A percentile compares a stretch with the other conserved stretches of the same genome.
These are phyloP conservation scores for Davidsoniella neocaledoniae DNA, from an alignment of 2,329 filamentous ascomycete species.

Conservation along the genomic window DNA sequence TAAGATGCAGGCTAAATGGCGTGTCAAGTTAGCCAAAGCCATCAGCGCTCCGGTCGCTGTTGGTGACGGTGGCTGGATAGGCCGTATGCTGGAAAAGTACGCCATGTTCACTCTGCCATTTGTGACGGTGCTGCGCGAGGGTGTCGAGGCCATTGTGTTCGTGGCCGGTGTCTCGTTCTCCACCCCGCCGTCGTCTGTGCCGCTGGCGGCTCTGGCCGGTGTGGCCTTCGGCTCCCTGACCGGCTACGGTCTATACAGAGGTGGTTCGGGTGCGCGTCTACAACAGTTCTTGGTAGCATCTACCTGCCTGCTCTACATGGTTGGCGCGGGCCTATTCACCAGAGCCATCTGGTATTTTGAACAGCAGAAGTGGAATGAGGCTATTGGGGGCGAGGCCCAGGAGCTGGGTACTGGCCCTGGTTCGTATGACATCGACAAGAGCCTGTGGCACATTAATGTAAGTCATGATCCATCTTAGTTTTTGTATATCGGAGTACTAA, in stretches of 20 bases:
- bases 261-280: constrained; percentile 26
- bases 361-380: constrained; percentile 48
- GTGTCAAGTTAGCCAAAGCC: constrained; percentile 59
- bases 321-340: constrained; percentile 69
- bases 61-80: constrained; percentile 35
- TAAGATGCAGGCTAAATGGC: constrained; percentile 77
- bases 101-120: constrained; percentile 77
- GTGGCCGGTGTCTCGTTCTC: constrained; percentile 69
- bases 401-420: constrained; percentile 44
- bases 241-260: constrained; percentile 60
- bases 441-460: constrained; percentile 70
- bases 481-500: constrained; percentile 1
- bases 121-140: constrained; percentile 73
- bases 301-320: constrained; percentile 70
- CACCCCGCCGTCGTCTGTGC: constrained; percentile 58
- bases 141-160: constrained; percentile 67
- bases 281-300: constrained; percentile 70
- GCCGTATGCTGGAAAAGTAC: constrained; percentile 57
- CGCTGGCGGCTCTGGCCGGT: constrained; percentile 58
- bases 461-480: constrained; percentile 19
- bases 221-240: constrained; percentile 48
- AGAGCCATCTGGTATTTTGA: constrained; percentile 61
- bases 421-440: constrained; percentile 62
- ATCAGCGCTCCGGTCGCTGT: constrained; percentile 36
- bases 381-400: constrained; percentile 40